Evolutionary conservation across 1,139 yeast genomes (phyloP), one percentile per base, ranked within the genome.

Genomic region (Suhomyces wounanorum): DNA sequence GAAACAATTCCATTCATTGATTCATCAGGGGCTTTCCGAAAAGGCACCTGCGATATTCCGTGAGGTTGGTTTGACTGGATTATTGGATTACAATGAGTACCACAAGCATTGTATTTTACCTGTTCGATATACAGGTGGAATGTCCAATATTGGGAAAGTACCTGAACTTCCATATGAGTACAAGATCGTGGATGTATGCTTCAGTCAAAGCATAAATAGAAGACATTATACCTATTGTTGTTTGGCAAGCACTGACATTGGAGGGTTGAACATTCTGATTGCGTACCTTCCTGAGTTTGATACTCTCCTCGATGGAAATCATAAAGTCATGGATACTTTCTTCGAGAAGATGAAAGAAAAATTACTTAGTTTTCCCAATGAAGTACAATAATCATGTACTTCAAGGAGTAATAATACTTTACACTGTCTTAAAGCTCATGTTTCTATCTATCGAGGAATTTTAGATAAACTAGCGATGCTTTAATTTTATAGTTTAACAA

Each of bases 131-230:
- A 58, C 69, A 2, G 43, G 61, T 21, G 58, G 61, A 17, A 50
- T 64, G 8, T 63, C 68, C 1, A 65, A 66, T 47, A 49, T 66
- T 36, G 68, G 68, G 5, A 47, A 47, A 23, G 53, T 61, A 7
- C 26, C 41, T 11, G 26, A 36, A 10, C 9, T 28, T 11, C 44
- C 21, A 10, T 8, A 14, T 2, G 28, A 36, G 11, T 45, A 40
- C 31, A 23, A 45, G 28, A 41, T 45, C 17, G n/a, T 14, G 2
- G 44, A 45, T 17, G 25, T 28, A 1, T 35, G 26, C 31, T 41
- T 45, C 21, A 18, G 44, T 16, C 48, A 45, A 9, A 14, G 26
- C 3, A 23, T 40, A 4, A 35, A 18, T 8, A 11, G 37, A 11
- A 35, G 40, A n/a, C 13, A 16, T 28, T 45, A 45, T n/a, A 17